Conservation (phyloP, 2,329 filamentous ascomycete genomes). For the Domatiomyces globalis region DNA sequence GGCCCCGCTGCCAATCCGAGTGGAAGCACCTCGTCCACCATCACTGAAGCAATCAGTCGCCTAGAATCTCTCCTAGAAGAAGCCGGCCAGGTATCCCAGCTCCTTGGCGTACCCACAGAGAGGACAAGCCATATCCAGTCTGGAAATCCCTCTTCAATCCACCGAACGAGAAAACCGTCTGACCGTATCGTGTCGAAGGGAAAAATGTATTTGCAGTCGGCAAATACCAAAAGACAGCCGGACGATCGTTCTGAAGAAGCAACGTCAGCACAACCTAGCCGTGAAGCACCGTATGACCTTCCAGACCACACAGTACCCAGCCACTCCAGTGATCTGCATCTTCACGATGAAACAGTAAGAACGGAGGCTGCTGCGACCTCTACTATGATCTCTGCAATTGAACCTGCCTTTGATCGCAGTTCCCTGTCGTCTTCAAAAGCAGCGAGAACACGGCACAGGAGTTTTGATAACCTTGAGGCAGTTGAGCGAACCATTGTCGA, state of each 20-base stretch:
- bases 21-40: slow-evolving; percentile 12
- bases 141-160: not conserved
- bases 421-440: too few species aligned
- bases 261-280: too few species aligned
- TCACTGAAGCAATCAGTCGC: slow-evolving; percentile 24
- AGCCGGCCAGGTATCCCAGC: slow-evolving; percentile 25
- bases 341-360: not conserved
- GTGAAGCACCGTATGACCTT: not conserved
- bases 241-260: not conserved
- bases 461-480: too few species aligned
- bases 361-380: too few species aligned
- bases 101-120: slow-evolving; percentile 2
- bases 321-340: not conserved
- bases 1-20: not conserved
- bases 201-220: not conserved
- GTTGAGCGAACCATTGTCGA: too few species aligned
- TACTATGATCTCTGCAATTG: not conserved
- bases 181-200: not conserved
- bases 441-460: too few species aligned
- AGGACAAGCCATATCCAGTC: not conserved
- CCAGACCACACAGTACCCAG: not conserved
- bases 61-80: slow-evolving; percentile 25
- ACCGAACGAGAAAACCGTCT: not conserved
- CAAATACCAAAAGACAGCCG: not conserved
- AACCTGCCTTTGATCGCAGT: not conserved